These are phyloP conservation scores for Serendipita sp. DNA, from an alignment of 768 basidiomycete genomes.

Conservation along the genomic window DNA sequence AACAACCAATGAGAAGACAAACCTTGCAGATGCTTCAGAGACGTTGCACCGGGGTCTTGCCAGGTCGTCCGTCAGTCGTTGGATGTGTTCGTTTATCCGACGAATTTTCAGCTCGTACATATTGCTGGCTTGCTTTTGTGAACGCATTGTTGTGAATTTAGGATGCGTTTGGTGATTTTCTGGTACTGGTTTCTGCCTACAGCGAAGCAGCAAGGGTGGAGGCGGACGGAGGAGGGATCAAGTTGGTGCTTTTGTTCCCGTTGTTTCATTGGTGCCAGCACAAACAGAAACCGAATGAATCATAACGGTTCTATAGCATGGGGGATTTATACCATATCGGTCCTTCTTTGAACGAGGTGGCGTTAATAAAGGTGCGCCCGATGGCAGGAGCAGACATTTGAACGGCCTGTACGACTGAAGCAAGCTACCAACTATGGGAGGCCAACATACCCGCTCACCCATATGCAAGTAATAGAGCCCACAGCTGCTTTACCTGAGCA, in stretches of 20 bases:
- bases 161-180: not conserved
- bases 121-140: not conserved
- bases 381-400: too few relatives aligned
- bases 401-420: too few relatives aligned
- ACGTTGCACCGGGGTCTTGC: not conserved
- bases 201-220: too few relatives aligned
- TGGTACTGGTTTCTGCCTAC: not conserved
- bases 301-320: not conserved
- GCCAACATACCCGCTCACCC: too few relatives aligned
- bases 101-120: not conserved
- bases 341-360: too few relatives aligned
- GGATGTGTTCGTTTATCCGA: not conserved
- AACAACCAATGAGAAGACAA: not conserved
- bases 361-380: too few relatives aligned
- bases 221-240: not conserved
- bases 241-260: not conserved
- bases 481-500: too few relatives aligned
- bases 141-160: not conserved
- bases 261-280: not conserved
- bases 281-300: not conserved
- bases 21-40: constrained; percentile 4
- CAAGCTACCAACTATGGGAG: too few relatives aligned
- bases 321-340: too few relatives aligned
- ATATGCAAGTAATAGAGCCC: too few relatives aligned
- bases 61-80: not conserved